Base-by-base conservation (phyloP, 192 early-diverging fungal genomes). In the Pilobolus umbonatus region DNA sequence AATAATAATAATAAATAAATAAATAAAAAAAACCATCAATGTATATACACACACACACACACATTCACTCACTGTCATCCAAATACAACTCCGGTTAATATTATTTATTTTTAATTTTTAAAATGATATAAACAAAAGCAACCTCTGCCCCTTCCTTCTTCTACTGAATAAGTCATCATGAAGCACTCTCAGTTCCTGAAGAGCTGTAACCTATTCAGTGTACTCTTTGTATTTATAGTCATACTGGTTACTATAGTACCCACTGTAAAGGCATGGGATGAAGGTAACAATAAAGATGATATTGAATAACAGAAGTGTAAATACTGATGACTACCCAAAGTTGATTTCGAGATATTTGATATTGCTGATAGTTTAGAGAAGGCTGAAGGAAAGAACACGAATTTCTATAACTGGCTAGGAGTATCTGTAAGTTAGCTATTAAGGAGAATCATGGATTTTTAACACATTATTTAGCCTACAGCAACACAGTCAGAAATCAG, bases 291-390 rank as follows among this genome's bases (percentile, higher is more conserved):
- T 28, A 39, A 4, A 55, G 5, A 31, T 9, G 12, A 11, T 29
- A 40, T 15, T 15, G n/a, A 42, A 15, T 17, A 42, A 42, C 8
- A 12, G 19, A 5, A 35, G 14, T 17, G 19, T 17, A 40, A 12
- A 4, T 17, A 42, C 10, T 21, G 19, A 12, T 31, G 5, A 72
- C 59, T 39, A 12, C 15, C 10, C 15, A 38, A 42, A 76, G 80
- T 79, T 19, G 88, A 91, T 65, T 85, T 86, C 68, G 87, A 88
- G 66, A 91, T 91, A 57, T 91, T 91, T 71, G 87, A 88, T 76
- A 81, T 91, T 52, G 80, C 85, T 36, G 88, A 91, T 69, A 79
- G 80, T 28, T 69, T 91, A 46, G 85, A 86, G 64, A 78, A 73
- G 50, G 61, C 63, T 19, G 78, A 79, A 77, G 76, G 74, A 32